Evolutionary conservation across 305 asterid species (phyloP), one percentile per base, ranked within the genome.

Genomic region (Nicotiana rustica): DNA sequence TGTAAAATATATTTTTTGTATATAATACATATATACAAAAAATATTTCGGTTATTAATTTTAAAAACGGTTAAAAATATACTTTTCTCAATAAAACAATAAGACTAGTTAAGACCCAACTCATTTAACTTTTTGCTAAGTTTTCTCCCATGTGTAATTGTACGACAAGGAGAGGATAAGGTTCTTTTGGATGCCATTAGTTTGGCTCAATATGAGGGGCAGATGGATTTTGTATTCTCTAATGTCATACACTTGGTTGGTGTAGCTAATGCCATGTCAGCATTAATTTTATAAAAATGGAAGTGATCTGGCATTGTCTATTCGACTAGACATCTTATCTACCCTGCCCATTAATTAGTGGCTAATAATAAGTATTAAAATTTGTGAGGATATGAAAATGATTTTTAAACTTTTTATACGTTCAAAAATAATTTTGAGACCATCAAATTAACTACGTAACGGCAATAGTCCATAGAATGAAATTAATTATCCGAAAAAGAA

Each of bases 301-400:
- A 15, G 8, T 52, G 29, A 75, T 52, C 15, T 49, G 47, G 9
- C 15, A 49, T 47, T 73, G 38, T 52, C 17, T 52, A 13, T 75
- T 73, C n/a, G 79, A 49, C 0, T 14, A 14, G 14, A 14, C 62
- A 17, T 75, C 79, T 49, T 75, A 75, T 75, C 79, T 73, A 4
- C 62, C 14, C 25, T 73, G 62, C 65, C 29, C 80, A 75, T 4
- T 15, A 8, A 29, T 75, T 52, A 49, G 80, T 75, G 65, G 80
- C 65, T 75, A 52, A 25, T 12, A 17, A 33, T 19, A 29, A 12
- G 17, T 35, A 14, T 15, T 67, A 33, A 33, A 17, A 14, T 35
- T 1, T 6, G 21, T 3, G 25, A 67, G 52, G 13, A 67, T 67
- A 41, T 44, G 13, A 44, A 44, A 0, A 44, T 9, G 13, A 44